Evolutionary conservation across 2,329 filamentous ascomycete genomes (phyloP).

Genomic region (Hirsutella thompsonii): DNA sequence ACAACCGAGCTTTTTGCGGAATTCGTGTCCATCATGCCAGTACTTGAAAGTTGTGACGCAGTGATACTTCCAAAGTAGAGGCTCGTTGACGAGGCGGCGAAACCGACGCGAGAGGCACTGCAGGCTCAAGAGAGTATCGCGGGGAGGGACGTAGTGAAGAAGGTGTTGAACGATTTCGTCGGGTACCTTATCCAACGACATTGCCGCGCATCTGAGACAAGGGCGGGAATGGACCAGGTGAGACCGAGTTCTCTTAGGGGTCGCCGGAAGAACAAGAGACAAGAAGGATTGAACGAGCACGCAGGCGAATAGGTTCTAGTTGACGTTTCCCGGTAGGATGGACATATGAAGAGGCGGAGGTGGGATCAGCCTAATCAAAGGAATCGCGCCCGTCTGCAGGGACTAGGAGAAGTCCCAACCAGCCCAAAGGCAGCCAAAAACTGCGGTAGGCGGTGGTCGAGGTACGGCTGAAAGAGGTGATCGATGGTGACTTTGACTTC

Average conservation of each 20-base stretch:
- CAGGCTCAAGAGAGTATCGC: slow-evolving; percentile 34
- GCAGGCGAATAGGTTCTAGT: too few relatives aligned
- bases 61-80: slow-evolving; percentile 67
- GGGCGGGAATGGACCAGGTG: too few relatives aligned
- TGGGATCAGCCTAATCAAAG: not conserved
- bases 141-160: slow-evolving; percentile 48
- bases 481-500: too few relatives aligned
- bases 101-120: slow-evolving; percentile 50
- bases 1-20: slow-evolving; percentile 40
- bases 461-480: too few relatives aligned
- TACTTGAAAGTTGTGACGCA: slow-evolving; percentile 57
- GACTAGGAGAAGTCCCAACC: too few relatives aligned
- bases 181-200: slow-evolving; percentile 43
- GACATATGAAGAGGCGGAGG: not conserved
- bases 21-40: slow-evolving; percentile 59
- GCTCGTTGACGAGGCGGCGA: slow-evolving; percentile 52
- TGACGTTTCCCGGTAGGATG: not conserved
- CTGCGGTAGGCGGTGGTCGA: too few relatives aligned
- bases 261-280: too few relatives aligned
- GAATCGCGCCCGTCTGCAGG: too few relatives aligned
- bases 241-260: too few relatives aligned
- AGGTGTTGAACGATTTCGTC: slow-evolving; percentile 80
- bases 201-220: slow-evolving; percentile 7
- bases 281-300: too few relatives aligned
- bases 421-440: too few relatives aligned